These are phyloP conservation scores for Solanum medicagineum DNA, from an alignment of 257 asterid genomes.

Conservation along the genomic window DNA sequence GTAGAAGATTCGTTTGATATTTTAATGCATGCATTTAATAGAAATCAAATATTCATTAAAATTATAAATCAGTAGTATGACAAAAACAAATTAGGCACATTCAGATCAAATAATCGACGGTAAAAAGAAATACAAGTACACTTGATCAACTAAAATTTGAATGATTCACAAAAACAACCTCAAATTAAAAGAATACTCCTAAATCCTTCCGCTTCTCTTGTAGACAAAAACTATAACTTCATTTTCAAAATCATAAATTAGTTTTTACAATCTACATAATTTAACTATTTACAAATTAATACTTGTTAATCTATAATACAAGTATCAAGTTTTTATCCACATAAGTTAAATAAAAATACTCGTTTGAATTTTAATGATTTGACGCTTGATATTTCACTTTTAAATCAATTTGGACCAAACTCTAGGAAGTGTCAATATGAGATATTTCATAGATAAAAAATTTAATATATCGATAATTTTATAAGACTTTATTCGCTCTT, in stretches of 20 bases:
- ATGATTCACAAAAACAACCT: background rate
- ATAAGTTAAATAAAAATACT: no score
- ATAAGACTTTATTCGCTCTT: no score
- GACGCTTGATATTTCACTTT: no score
- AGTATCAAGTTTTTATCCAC: background rate
- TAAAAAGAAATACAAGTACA: no score
- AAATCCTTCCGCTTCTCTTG: no score
- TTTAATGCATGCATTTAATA: background rate
- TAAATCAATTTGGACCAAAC: background rate
- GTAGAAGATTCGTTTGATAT: background rate
- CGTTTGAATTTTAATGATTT: no score
- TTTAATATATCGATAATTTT: no score
- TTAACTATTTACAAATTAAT: background rate
- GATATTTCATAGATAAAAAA: no score
- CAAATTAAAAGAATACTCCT: no score
- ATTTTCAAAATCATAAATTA: background rate
- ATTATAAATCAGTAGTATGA: background rate
- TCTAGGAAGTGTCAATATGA: background rate
- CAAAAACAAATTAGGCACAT: background rate
- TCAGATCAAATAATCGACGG: background rate
- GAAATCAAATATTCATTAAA: background rate
- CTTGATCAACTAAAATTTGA: background rate
- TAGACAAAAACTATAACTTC: no score
- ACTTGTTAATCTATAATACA: background rate
- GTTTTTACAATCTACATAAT: no score